Evolutionary conservation across 768 basidiomycete genomes (phyloP).

Genomic region (Porphyrellus cyaneotinctus): DNA sequence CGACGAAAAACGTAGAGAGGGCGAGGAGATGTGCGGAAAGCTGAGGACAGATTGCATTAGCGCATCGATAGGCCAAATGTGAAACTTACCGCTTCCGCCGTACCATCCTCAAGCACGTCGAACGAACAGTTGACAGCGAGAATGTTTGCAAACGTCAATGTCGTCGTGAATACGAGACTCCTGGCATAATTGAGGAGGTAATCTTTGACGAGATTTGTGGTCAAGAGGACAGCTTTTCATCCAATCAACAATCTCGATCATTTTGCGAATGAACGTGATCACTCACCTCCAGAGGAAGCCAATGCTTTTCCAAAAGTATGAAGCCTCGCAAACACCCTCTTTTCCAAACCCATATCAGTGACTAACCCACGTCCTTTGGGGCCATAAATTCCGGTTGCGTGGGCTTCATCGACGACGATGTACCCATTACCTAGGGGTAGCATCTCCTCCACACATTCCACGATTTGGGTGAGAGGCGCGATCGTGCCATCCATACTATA

Average conservation of each 20-base stretch:
- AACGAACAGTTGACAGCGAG: slow-evolving; percentile 74
- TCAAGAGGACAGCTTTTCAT: slow-evolving; percentile 67
- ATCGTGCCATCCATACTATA: slow-evolving; percentile 98
- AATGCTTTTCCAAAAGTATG: slow-evolving; percentile 95
- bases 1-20: slow-evolving; percentile 31
- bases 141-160: slow-evolving; percentile 71
- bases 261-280: not conserved
- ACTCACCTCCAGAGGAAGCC: slow-evolving; percentile 79
- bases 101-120: slow-evolving; percentile 69
- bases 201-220: slow-evolving; percentile 64
- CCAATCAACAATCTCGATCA: not conserved
- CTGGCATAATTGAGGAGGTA: slow-evolving; percentile 92
- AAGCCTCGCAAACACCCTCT: slow-evolving; percentile 68
- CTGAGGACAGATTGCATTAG: slow-evolving; percentile 31
- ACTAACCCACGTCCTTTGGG: slow-evolving; percentile 72
- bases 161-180: slow-evolving; percentile 88
- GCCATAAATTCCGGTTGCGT: slow-evolving; percentile 89
- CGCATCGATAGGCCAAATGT: not conserved
- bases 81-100: slow-evolving; percentile 46
- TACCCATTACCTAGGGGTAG: slow-evolving; percentile 64
- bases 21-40: slow-evolving; percentile 25
- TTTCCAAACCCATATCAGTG: slow-evolving; percentile 62
- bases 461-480: slow-evolving; percentile 66
- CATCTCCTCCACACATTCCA: slow-evolving; percentile 53
- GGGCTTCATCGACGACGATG: slow-evolving; percentile 89